Conservation (phyloP, 192 early-diverging fungal species). For the Coemansia sp. region DNA sequence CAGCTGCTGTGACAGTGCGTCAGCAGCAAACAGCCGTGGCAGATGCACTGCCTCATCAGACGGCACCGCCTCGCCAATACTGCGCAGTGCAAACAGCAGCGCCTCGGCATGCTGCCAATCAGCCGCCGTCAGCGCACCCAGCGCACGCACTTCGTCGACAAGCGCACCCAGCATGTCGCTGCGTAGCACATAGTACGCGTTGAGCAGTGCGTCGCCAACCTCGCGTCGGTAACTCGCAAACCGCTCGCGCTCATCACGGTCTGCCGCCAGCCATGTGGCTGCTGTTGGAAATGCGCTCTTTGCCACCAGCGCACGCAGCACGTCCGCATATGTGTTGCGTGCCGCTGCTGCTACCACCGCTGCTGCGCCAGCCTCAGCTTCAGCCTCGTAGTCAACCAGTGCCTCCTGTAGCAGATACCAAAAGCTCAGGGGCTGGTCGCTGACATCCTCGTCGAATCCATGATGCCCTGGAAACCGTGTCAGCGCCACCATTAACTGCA, state of each 20-base stretch:
- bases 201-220: constrained; percentile 71
- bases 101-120: constrained; percentile 57
- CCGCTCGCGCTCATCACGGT: constrained; percentile 60
- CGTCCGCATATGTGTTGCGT: constrained; percentile 51
- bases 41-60: constrained; percentile 56
- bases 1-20: constrained; percentile 42
- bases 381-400: constrained; percentile 54
- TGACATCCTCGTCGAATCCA: constrained; percentile 67
- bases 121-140: constrained; percentile 24
- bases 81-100: constrained; percentile 64
- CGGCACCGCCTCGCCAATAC: constrained; percentile 66
- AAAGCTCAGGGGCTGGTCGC: constrained; percentile 69
- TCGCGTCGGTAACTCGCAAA: constrained; percentile 68
- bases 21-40: constrained; percentile 60
- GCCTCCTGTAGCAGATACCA: constrained; percentile 76
- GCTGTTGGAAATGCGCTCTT: constrained; percentile 62
- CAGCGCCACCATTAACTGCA: constrained; percentile 61
- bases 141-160: constrained; percentile 27
- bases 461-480: constrained; percentile 69
- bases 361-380: constrained; percentile 19
- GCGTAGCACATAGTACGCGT: constrained; percentile 66
- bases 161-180: constrained; percentile 57
- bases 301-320: constrained; percentile 57
- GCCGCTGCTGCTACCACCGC: constrained; percentile 27
- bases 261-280: constrained; percentile 57